Percentiles rank a stretch among this genome's conserved stretches.
Conservation (phyloP, 23 red algal genomes). For the Gracilaria gracilis region DNA sequence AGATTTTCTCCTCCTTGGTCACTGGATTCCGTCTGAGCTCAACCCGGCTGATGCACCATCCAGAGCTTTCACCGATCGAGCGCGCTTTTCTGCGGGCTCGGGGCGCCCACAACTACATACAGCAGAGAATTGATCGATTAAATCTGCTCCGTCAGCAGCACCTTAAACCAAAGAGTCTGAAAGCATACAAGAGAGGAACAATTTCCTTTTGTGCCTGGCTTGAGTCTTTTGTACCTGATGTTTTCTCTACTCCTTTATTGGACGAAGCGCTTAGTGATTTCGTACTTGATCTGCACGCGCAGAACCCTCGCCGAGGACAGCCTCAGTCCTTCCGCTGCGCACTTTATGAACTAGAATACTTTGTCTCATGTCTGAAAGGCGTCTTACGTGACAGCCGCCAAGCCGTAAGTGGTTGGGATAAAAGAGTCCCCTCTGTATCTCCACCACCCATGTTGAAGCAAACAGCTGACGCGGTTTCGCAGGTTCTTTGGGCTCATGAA, state of each 20-base stretch:
- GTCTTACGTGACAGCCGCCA: neutral
- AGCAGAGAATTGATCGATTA: too few relatives aligned
- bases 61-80: neutral
- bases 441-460: neutral
- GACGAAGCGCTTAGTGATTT: too few relatives aligned
- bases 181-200: too few relatives aligned
- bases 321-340: neutral
- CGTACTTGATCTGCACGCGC: neutral
- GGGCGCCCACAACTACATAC: too few relatives aligned
- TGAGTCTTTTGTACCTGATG: too few relatives aligned
- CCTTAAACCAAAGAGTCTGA: too few relatives aligned
- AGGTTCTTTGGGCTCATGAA: too few relatives aligned
- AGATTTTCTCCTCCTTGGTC: neutral
- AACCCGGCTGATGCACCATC: neutral
- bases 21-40: conserved; percentile 1
- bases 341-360: neutral
- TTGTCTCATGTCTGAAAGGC: neutral
- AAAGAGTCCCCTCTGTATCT: neutral
- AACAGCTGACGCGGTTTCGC: neutral
- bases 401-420: neutral
- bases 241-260: too few relatives aligned
- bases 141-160: too few relatives aligned
- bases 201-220: too few relatives aligned
- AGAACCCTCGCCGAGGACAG: neutral
- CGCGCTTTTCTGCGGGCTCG: too few relatives aligned